Base-by-base conservation (phyloP, 177 flowering plant genomes). In the Vitis hybrid region DNA sequence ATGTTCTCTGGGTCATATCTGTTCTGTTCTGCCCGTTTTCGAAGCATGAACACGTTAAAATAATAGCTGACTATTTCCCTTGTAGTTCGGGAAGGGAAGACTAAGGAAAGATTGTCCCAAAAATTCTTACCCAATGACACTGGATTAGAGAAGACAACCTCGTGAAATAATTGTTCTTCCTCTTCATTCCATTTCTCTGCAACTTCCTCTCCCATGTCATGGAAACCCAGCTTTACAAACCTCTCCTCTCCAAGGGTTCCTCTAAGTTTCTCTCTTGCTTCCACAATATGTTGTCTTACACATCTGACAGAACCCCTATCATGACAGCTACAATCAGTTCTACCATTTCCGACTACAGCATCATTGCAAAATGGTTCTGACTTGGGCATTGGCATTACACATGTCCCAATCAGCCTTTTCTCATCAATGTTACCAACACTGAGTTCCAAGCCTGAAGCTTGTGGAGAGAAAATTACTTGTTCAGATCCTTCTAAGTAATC, bases 11-110 rank as follows among this genome's bases (percentile, higher is more conserved):
- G 24, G 38, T 76, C 72, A 72, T 9, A 71, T 59, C 84, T 70
- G 70, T 83, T 83, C 79, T 83, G 86, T 33, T 65, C 78, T 38
- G 86, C 79, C 53, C 86, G 75, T 62, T 56, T 78, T 20, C 75
- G 80, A 33, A 83, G 81, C 77, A 83, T 75, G 54, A 79, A 79
- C 11, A 81, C 82, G 52, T 83, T 83, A 66, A 83, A 83, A 47
- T 83, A 83, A 67, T 83, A 83, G 61, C 78, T 77, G 11, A 83
- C 86, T 38, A 81, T 67, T 9, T 83, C 82, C 66, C 28, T 50
- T 44, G 19, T 79, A 18, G 79, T 54, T 38, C 74, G 65, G 9
- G 65, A 72, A 56, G 84, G 81, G 50, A 83, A 81, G 44, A 28
- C 76, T 13, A 4, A 55, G 8, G 72, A 62, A 22, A 81, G 79